phyloP scores from a whole-genome alignment of 2,329 filamentous ascomycete species.

The Paracoccidioides brasiliensis region DNA sequence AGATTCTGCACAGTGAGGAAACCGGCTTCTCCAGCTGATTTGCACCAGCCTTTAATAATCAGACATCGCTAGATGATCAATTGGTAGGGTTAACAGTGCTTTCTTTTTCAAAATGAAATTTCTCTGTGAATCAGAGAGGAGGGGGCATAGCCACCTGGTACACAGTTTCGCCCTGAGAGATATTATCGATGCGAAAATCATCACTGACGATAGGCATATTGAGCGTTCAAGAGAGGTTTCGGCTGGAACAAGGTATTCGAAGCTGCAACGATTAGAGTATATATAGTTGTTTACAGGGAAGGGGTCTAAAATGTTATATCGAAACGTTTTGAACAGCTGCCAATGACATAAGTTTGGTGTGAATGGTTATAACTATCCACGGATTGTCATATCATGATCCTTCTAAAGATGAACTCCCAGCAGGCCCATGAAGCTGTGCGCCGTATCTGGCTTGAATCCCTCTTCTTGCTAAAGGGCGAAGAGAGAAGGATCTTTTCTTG shows the following conservation, averaged over 20 bases:
- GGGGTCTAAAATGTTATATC: not conserved
- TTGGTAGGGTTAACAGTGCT: not conserved
- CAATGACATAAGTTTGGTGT: too few relatives aligned
- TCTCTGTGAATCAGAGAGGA: not conserved
- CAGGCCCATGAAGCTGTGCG: too few relatives aligned
- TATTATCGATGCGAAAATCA: not conserved
- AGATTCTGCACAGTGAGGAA: not conserved
- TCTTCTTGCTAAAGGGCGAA: too few relatives aligned
- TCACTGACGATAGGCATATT: not conserved
- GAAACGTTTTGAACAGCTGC: too few relatives aligned
- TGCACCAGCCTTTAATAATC: not conserved
- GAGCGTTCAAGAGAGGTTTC: not conserved
- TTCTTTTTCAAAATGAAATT: not conserved
- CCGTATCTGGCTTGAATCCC: too few relatives aligned
- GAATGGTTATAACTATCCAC: too few relatives aligned
- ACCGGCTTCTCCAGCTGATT: not conserved
- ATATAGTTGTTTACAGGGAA: too few relatives aligned
- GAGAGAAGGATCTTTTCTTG: too few relatives aligned
- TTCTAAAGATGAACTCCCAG: too few relatives aligned
- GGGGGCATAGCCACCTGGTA: not conserved
- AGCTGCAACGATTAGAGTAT: not conserved
- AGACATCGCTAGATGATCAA: constrained; percentile 1
- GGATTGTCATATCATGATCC: too few relatives aligned
- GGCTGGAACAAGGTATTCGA: too few relatives aligned
- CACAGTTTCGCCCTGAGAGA: not conserved